phyloP scores from a whole-genome alignment of 2,329 filamentous ascomycete genomes.

The Thermochaetoides dissita region DNA sequence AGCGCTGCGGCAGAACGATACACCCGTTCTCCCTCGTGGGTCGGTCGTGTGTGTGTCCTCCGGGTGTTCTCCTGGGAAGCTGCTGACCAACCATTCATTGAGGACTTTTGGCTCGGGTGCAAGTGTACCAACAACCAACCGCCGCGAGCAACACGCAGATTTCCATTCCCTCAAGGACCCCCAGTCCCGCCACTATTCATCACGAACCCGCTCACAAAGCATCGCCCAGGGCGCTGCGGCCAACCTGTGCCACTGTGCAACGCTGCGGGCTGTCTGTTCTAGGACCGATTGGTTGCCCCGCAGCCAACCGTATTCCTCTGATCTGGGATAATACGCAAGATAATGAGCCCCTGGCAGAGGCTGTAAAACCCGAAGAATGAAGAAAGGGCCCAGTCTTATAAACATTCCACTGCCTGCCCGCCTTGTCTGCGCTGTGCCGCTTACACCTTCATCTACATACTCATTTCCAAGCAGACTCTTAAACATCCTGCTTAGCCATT shows the following conservation, averaged over 20 bases:
- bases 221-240: conserved; percentile 5
- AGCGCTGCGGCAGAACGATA: no score
- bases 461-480: no score
- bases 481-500: not conserved
- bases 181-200: not conserved
- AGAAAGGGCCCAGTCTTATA: not conserved
- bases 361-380: no score
- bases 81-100: no score
- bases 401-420: conserved; percentile 1
- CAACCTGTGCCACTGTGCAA: conserved; percentile 6
- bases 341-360: no score
- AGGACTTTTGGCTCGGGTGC: no score
- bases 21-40: no score
- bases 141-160: not conserved
- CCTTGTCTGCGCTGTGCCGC: not conserved
- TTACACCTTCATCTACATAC: not conserved
- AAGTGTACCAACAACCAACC: no score
- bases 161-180: not conserved
- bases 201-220: not conserved
- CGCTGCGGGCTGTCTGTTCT: not conserved
- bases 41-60: no score
- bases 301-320: not conserved
- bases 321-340: no score
- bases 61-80: no score
- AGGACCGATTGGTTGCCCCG: conserved; percentile 1